phyloP scores from a whole-genome alignment of 331 rosid species.

The Telfairia occidentalis region DNA sequence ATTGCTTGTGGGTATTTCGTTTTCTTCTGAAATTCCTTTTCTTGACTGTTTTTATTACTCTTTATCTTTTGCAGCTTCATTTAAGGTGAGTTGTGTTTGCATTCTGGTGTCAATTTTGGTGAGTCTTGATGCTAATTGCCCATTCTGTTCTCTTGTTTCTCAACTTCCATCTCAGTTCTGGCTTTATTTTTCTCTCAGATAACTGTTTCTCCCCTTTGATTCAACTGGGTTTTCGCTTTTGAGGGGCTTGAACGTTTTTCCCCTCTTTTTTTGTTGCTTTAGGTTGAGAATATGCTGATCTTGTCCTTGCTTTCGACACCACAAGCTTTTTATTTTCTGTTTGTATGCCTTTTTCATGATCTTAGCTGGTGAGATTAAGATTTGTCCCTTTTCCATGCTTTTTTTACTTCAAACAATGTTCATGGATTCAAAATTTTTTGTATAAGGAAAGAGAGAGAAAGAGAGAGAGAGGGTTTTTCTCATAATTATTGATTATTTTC shows the following conservation, averaged over 20 bases:
- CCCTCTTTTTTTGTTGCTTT: neutral
- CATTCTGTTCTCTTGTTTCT: neutral
- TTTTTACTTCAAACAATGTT: neutral
- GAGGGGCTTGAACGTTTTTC: neutral
- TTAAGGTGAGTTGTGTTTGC: neutral
- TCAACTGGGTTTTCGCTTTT: neutral
- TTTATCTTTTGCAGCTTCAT: neutral
- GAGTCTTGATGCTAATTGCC: neutral
- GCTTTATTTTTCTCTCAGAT: neutral
- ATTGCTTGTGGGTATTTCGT: neutral
- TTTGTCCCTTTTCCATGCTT: neutral
- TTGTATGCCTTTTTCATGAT: slow-evolving; percentile 14
- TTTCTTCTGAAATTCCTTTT: neutral
- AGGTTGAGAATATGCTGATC: slow-evolving; percentile 3
- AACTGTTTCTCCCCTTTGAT: neutral
- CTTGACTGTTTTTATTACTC: neutral
- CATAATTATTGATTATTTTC: neutral
- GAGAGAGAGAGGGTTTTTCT: neutral
- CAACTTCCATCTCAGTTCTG: neutral
- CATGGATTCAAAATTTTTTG: neutral
- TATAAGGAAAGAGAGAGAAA: neutral
- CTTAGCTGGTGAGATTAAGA: neutral
- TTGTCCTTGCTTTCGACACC: slow-evolving; percentile 13
- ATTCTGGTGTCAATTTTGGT: neutral
- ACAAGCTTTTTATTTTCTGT: neutral